Evolutionary conservation across 768 basidiomycete species (phyloP), one percentile per base, ranked within the genome.

Genomic region (Holtermannia corniformis): DNA sequence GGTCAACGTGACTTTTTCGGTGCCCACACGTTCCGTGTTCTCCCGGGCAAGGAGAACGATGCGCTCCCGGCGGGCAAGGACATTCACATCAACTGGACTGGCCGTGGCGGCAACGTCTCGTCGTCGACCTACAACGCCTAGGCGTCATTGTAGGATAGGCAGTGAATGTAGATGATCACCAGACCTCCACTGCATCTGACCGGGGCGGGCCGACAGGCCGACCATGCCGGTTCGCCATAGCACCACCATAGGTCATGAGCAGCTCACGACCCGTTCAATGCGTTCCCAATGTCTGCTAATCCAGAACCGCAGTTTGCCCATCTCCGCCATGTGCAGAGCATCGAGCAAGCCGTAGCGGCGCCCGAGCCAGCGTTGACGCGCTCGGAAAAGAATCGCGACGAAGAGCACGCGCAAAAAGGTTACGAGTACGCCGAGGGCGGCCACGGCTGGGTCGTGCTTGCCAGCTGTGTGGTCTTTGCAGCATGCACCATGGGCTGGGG

Each of bases 1-100:
- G 93, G 80, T 49, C 92, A 95, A 80, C 89, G 93, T 72, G 93
- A 99, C 71, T 99, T 92, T 81, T 99, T 99, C 73, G 93, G 95
- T 75, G 88, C 92, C 42, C 93, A 96, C 78, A 96, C 93, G 51
- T 97, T 95, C 88, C 81, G 83, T 50, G 90, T 96, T 54, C 77
- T 89, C 32, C 84, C 90, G 51, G 90, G 92, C 50, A 86, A 86
- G 76, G 91, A 90, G 76, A 93, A 87, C 74, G 78, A 78, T 47
- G 82, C 76, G 68, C 83, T 93, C 75, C 81, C 82, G 75, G 65
- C 80, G 54, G 85, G 81, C 70, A 76, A 87, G 75, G 87, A 93
- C 71, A 90, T 96, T 72, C 93, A 99, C 77, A 79, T 93, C 77
- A 96, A 95, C 80, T 97, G 93, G 93, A 97, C 92, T 62, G 93